Evolutionary conservation across 2,329 filamentous ascomycete species (phyloP), one percentile per base, ranked within the genome.

Genomic region (Alternaria postmessia): DNA sequence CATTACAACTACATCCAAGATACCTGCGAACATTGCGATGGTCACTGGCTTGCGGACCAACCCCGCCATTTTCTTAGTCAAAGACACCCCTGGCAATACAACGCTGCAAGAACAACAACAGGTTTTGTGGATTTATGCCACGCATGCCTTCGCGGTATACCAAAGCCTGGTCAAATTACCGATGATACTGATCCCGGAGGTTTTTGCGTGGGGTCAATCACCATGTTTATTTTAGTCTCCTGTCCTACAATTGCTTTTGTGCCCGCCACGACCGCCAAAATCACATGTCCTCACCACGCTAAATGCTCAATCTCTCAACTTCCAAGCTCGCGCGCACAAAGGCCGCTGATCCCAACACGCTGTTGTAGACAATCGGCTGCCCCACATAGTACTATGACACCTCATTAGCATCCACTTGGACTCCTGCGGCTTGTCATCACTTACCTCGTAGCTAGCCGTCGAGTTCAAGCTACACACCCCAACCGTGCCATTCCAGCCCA

Each of bases 341-440:
- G n/a, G 71, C 68, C 5, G 56, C 65, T 28, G 61, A 62, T 0
- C 68, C 69, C 24, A 71, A 26, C 1, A 64, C 57, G 36, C 67
- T 72, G 47, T 71, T 61, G 41, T 69, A 71, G 1, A 64, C 18
- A 11, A 79, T 62, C 11, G 81, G 80, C 6, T 80, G 72, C 2
- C 75, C 76, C 22, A 79, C 76, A 65, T 83, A 83, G 59, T 83
- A 83, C 80, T 65, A n/a, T 22, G 18, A 26, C 24, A 46, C 32
- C 12, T 20, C 22, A 18, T 61, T 52, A 61, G 49, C 43, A 36
- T 18, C 20, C 26, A 6, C 34, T 44, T 7, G 16, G 4, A 5
- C 8, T 30, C 9, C n/a, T n/a, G 12, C 6, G 18, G 2, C 20
- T 22, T 18, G 14, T 12, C 16, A 11, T 46, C 12, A 64, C 70